phyloP scores from a whole-genome alignment of 805 yeast genomes.

The Geotrichum ghanense region DNA sequence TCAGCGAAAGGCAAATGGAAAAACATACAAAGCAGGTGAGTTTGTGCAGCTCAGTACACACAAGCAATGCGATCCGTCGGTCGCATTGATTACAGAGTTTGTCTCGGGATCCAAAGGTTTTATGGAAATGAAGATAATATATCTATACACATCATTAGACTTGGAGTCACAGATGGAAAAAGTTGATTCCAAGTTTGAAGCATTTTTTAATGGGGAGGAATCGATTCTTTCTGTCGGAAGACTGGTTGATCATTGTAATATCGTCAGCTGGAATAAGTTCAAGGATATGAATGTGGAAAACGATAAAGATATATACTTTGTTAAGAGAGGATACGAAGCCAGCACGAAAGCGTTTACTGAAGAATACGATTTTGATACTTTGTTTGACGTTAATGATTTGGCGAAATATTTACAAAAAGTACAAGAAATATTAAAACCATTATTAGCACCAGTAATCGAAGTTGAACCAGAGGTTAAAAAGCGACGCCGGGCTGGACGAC shows the following conservation, averaged over 20 bases:
- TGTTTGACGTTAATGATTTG: not conserved
- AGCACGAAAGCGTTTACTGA: not conserved
- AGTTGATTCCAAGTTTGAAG: not conserved
- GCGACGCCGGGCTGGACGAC: not conserved
- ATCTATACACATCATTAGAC: conserved; percentile 11
- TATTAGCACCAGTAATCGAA: not conserved
- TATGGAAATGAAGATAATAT: conserved; percentile 9
- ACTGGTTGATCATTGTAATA: not conserved
- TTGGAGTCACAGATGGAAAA: not conserved
- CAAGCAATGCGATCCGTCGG: conserved; percentile 3
- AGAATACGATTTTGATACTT: not conserved
- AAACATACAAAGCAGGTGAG: conserved; percentile 11
- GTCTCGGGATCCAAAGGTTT: conserved; percentile 4
- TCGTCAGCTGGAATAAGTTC: not conserved
- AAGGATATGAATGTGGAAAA: not conserved
- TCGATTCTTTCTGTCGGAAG: not conserved
- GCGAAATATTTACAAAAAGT: not conserved
- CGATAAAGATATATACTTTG: not conserved
- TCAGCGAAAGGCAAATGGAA: conserved; percentile 6
- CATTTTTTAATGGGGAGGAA: not conserved
- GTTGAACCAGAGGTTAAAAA: not conserved
- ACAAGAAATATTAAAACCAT: too few relatives aligned
- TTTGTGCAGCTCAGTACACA: conserved; percentile 8
- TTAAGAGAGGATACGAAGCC: not conserved
- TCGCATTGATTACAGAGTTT: conserved; percentile 12